These are phyloP conservation scores for Nelumbo lutea DNA, from an alignment of 164 flowering plant genomes.

Conservation along the genomic window DNA sequence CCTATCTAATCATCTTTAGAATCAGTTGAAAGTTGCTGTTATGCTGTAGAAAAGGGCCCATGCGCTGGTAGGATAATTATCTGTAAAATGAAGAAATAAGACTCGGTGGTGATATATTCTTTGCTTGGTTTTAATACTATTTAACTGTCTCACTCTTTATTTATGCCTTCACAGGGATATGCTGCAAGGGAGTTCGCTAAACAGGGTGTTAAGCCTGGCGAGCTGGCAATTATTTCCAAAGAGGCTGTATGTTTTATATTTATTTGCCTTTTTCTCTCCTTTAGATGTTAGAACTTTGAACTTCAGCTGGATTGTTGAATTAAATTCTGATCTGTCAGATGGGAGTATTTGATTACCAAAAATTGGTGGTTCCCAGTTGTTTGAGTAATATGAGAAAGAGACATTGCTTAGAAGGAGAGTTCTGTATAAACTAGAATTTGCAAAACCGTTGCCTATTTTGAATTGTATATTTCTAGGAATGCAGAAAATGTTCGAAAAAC, in stretches of 20 bases:
- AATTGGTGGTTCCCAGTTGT: too few relatives aligned
- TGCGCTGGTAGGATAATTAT: not conserved
- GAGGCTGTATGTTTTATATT: constrained; percentile 52
- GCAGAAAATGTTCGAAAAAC: too few relatives aligned
- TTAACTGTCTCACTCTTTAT: not conserved
- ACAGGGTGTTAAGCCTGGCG: constrained; percentile 57
- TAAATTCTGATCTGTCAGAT: too few relatives aligned
- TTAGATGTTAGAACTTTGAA: not conserved
- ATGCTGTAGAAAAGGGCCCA: not conserved
- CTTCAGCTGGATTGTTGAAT: too few relatives aligned
- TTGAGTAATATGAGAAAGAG: too few relatives aligned
- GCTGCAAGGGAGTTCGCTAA: constrained; percentile 76
- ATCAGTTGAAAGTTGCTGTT: not conserved
- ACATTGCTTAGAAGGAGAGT: too few relatives aligned
- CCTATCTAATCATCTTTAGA: not conserved
- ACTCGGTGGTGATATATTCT: not conserved
- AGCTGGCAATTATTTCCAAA: constrained; percentile 69
- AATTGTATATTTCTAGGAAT: too few relatives aligned
- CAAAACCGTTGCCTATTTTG: too few relatives aligned
- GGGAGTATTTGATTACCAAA: too few relatives aligned
- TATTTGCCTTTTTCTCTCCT: not conserved
- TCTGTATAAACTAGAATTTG: too few relatives aligned
- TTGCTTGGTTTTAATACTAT: not conserved
- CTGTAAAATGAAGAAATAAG: not conserved
- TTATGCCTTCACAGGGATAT: constrained; percentile 49